phyloP scores from a whole-genome alignment of 352 stramenopile genomes.

The Phytopythium sindhum region DNA sequence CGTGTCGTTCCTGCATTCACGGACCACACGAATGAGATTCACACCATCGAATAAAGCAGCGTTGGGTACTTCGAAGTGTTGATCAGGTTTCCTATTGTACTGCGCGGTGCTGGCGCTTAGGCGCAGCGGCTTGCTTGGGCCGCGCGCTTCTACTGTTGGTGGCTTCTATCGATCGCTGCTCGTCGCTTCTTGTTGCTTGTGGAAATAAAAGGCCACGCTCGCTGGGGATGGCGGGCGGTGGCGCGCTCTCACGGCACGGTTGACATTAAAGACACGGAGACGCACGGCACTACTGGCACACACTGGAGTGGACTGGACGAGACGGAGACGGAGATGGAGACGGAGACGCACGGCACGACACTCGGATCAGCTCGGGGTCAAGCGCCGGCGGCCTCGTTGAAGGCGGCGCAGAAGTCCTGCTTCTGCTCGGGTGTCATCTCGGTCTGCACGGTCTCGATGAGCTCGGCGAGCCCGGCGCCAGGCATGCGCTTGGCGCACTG shows the following conservation, averaged over 20 bases:
- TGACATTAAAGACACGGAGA: not conserved
- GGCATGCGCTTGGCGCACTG: slow-evolving; percentile 54
- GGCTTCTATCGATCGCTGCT: slow-evolving; percentile 2
- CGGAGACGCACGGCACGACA: not conserved
- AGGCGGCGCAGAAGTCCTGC: slow-evolving; percentile 47
- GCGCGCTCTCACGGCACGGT: not conserved
- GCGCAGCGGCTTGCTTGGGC: not conserved
- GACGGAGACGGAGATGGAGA: not conserved
- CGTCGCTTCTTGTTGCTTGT: not conserved
- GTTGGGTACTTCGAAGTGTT: no score
- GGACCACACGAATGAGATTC: not conserved
- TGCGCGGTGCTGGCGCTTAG: not conserved
- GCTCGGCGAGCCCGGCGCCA: slow-evolving; percentile 38
- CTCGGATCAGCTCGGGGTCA: not conserved
- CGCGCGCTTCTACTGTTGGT: not conserved
- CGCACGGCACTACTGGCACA: not conserved
- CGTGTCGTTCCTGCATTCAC: no score
- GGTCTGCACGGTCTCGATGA: slow-evolving; percentile 57
- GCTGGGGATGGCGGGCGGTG: no score
- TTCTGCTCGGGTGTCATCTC: slow-evolving; percentile 61
- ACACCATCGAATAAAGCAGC: no score
- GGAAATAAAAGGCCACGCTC: not conserved
- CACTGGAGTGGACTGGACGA: not conserved
- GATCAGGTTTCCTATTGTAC: not conserved
- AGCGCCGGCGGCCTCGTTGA: slow-evolving; percentile 18